Percentiles rank a stretch among this genome's conserved stretches.
Conservation (phyloP, 257 asterid species). For the Solanum sejunctum region DNA sequence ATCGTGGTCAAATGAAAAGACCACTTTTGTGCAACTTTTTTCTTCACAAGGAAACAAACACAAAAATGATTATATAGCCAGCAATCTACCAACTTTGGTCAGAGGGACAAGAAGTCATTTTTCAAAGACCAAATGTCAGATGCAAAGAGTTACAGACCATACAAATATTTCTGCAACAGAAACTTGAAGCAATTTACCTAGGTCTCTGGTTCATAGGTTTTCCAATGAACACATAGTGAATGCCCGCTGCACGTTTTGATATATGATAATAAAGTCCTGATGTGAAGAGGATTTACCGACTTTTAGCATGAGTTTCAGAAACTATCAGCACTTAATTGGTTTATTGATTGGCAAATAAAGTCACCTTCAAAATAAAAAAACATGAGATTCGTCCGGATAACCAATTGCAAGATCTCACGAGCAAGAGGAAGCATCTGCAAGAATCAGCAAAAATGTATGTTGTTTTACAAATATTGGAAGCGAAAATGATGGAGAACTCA, state of each 20-base stretch:
- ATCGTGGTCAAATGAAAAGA: neutral
- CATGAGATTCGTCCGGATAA: slow-evolving; percentile 88
- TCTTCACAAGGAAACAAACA: neutral
- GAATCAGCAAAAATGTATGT: neutral
- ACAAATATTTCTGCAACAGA: neutral
- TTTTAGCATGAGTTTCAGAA: neutral
- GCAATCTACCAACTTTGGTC: neutral
- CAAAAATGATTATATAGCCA: neutral
- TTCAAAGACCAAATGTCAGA: neutral
- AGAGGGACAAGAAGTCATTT: neutral
- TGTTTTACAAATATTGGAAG: neutral
- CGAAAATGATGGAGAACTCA: neutral
- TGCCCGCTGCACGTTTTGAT: slow-evolving; percentile 88
- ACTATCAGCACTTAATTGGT: neutral
- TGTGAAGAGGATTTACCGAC: neutral
- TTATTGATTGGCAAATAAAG: neutral
- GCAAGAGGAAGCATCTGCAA: slow-evolving; percentile 67
- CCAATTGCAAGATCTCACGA: slow-evolving; percentile 65
- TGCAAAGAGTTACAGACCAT: neutral
- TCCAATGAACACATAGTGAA: slow-evolving; percentile 88
- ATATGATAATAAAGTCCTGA: slow-evolving; percentile 87
- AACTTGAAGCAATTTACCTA: slow-evolving; percentile 31
- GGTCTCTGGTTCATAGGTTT: slow-evolving; percentile 85
- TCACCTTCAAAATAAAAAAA: slow-evolving; percentile 98
- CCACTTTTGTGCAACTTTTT: neutral